Conservation (phyloP, 1,139 yeast species). For the Eremothecium sinecaudum region DNA sequence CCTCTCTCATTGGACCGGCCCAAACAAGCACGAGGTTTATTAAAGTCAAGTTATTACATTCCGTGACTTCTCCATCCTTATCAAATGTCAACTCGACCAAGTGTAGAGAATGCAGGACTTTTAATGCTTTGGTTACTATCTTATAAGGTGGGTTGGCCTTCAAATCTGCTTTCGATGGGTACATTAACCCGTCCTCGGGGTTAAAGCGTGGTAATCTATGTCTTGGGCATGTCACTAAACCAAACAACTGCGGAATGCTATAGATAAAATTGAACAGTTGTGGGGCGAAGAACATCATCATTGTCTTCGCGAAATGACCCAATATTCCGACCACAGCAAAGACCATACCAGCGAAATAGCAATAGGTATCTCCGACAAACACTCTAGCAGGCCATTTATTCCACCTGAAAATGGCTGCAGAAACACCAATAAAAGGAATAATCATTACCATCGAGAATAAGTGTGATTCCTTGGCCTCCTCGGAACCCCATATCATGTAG, state of each 20-base stretch:
- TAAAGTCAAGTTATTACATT: conserved; percentile 75
- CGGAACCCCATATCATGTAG: conserved; percentile 49
- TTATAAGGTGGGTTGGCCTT: conserved; percentile 31
- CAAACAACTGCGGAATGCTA: conserved; percentile 82
- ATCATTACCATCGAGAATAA: conserved; percentile 68
- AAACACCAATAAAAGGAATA: conserved; percentile 80
- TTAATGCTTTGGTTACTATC: conserved; percentile 31
- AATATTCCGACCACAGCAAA: conserved; percentile 93
- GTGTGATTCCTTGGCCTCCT: conserved; percentile 73
- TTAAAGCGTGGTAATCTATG: conserved; percentile 82
- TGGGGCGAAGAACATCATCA: conserved; percentile 75
- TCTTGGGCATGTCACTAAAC: conserved; percentile 85
- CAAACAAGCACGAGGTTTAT: conserved; percentile 75
- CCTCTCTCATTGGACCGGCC: conserved; percentile 88
- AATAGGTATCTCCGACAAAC: conserved; percentile 96
- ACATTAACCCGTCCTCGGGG: conserved; percentile 55
- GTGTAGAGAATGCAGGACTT: conserved; percentile 30
- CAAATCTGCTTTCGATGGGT: conserved; percentile 57
- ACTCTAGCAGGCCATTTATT: conserved; percentile 90
- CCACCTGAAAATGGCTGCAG: conserved; percentile 62
- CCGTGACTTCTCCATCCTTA: conserved; percentile 23
- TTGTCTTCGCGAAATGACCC: conserved; percentile 92
- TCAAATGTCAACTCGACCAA: conserved; percentile 38
- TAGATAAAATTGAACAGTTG: conserved; percentile 84
- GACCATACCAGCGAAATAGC: conserved; percentile 97